Base-by-base conservation (phyloP, 768 basidiomycete species). In the Cyathus striatus region DNA sequence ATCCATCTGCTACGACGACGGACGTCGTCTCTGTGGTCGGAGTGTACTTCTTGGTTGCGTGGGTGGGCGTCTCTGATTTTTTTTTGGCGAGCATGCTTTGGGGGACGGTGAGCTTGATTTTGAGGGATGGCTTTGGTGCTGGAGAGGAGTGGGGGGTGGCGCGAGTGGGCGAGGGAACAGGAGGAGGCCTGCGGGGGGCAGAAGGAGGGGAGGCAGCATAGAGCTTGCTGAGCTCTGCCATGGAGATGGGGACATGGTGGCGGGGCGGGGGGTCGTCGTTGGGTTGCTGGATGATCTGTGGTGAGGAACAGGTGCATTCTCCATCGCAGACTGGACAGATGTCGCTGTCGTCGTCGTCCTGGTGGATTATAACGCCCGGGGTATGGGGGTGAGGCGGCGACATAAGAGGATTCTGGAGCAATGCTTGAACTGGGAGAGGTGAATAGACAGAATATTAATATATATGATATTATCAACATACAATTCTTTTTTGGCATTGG, bases 271-370 rank as follows among this genome's bases (percentile, higher is more conserved):
- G 23, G 47, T n/a, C 38, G 50, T 25, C 30, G 44, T 38, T 38
- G n/a, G 41, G 14, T n/a, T 40, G n/a, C 33, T 57, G 42, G 66
- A 58, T 52, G 42, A 34, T 26, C 35, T 33, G 23, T 63, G 69
- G 70, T 73, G 79, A 62, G 66, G 61, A 73, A 18, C 88, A 90
- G 23, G 85, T 90, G 71, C 88, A 91, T 58, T 87, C 82, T 57
- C 85, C 83, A 72, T 90, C 89, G 86, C 88, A 91, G 50, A 90
- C 86, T 6, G 87, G 88, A 63, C 88, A 91, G 44, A 90, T 88
- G 61, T 89, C 83, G 78, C 79, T 78, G 73, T 87, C 85, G 58
- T 90, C 88, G 68, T 81, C 79, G 64, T 75, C 70, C 46, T 41
- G 57, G 51, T 51, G 53, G 48, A 51, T 67, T 2, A 16, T 2